Evolutionary conservation across 73 alveolate genomes (phyloP), one percentile per base, ranked within the genome.

Genomic region (Paramecium biaurelia): DNA sequence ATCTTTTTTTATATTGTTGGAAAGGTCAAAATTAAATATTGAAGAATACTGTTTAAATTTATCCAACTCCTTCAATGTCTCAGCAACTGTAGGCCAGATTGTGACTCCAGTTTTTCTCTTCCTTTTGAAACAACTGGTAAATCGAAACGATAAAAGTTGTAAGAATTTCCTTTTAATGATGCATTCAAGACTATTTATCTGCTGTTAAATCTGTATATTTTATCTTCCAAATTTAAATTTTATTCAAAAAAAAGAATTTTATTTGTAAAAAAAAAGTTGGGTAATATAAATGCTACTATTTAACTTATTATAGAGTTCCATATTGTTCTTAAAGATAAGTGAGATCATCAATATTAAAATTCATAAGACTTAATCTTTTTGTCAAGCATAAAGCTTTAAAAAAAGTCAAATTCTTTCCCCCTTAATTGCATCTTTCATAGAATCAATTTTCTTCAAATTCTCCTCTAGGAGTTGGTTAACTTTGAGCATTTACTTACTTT

Each of bases 1-100:
- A 5, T 45, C 56, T 23, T 23, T 12, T 79, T 26, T 45, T 2
- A 47, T 24, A 43, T 21, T 30, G 28, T 43, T 79, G 2, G 23
- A 21, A 18, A 79, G 43, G 30, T 79, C 56, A 47, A 42, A 79
- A 42, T 45, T 41, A 47, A 79, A 79, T 2, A 79, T 45, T 9
- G 20, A 38, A 4, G 90, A 79, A 79, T 79, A 79, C 23, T 79
- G 4, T 41, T 43, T 43, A 43, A 18, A 24, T 20, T 45, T 26
- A 26, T 79, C 90, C 7, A 79, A 79, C 21, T 47, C 90, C 20
- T 15, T 41, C 12, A 79, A 34, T 20, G 90, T 76, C 23, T 79
- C 90, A 26, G 45, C 70, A 5, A 79, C 90, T 23, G 70, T 79
- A 42, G 90, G 90, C 90, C 90, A 79, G 18, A 79, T 79, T 15